A percentile compares a stretch with the other conserved stretches of the same genome.
Conservation (phyloP, 2,329 filamentous ascomycete genomes). For the Diaporthe ilicicola region DNA sequence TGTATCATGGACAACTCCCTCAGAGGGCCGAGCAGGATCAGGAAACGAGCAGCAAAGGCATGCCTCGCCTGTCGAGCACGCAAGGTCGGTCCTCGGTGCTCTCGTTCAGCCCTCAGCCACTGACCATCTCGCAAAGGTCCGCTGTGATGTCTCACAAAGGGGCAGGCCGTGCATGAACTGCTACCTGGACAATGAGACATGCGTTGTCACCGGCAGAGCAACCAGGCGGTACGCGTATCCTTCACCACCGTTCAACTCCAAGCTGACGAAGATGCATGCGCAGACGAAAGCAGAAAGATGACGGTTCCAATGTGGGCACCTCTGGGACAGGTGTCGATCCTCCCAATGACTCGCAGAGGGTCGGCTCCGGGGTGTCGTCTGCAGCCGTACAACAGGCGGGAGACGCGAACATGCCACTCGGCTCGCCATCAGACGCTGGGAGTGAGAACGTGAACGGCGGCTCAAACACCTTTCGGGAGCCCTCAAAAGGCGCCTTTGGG, state of each 20-base stretch:
- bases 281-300: conserved; percentile 20
- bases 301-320: neutral
- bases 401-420: neutral
- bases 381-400: conserved; percentile 40
- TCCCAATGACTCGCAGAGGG: conserved; percentile 1
- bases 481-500: neutral
- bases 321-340: neutral
- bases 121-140: conserved; percentile 47
- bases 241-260: neutral
- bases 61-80: conserved; percentile 60
- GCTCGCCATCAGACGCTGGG: conserved; percentile 9
- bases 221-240: conserved; percentile 47
- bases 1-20: conserved; percentile 12
- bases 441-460: conserved; percentile 1
- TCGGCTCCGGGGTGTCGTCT: neutral
- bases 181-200: conserved; percentile 57
- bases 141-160: conserved; percentile 59
- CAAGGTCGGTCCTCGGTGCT: conserved; percentile 10
- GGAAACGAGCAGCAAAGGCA: conserved; percentile 59
- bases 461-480: neutral
- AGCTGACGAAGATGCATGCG: neutral
- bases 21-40: conserved; percentile 42
- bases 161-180: conserved; percentile 62
- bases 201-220: conserved; percentile 50
- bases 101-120: neutral